phyloP scores from a whole-genome alignment of 2,329 filamentous ascomycete species.

The Penicillium sp. region DNA sequence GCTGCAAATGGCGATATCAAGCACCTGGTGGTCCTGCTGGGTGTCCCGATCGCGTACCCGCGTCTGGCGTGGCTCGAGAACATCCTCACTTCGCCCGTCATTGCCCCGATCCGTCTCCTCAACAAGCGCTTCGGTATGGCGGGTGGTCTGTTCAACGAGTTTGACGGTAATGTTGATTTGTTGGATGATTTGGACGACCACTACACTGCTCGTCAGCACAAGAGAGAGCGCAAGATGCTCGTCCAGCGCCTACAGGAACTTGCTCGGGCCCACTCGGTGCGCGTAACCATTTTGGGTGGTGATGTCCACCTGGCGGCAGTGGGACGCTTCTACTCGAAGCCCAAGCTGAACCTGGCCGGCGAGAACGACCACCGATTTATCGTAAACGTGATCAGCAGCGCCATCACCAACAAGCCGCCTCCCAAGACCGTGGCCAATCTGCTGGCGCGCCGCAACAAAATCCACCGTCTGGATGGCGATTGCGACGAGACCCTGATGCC shows the following conservation, averaged over 20 bases:
- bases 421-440: constrained; percentile 65
- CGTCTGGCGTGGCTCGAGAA: constrained; percentile 97
- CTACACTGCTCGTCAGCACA: constrained; percentile 89
- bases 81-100: constrained; percentile 78
- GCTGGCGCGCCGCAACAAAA: constrained; percentile 62
- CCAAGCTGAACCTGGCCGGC: constrained; percentile 55
- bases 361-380: constrained; percentile 63
- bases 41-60: constrained; percentile 67
- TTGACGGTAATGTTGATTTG: constrained; percentile 72
- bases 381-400: constrained; percentile 62
- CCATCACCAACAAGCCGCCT: constrained; percentile 67
- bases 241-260: constrained; percentile 63
- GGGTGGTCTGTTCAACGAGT: constrained; percentile 85
- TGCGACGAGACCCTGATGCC: constrained; percentile 65
- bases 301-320: constrained; percentile 64
- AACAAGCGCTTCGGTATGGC: constrained; percentile 87
- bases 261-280: constrained; percentile 54
- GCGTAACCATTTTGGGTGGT: constrained; percentile 62
- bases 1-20: constrained; percentile 57
- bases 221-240: constrained; percentile 76
- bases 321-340: constrained; percentile 64
- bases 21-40: constrained; percentile 62
- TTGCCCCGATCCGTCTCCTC: constrained; percentile 83
- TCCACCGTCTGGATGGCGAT: constrained; percentile 61
- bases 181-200: constrained; percentile 66